phyloP scores from a whole-genome alignment of 2,329 filamentous ascomycete species.

The Aspergillus spinulosporus region DNA sequence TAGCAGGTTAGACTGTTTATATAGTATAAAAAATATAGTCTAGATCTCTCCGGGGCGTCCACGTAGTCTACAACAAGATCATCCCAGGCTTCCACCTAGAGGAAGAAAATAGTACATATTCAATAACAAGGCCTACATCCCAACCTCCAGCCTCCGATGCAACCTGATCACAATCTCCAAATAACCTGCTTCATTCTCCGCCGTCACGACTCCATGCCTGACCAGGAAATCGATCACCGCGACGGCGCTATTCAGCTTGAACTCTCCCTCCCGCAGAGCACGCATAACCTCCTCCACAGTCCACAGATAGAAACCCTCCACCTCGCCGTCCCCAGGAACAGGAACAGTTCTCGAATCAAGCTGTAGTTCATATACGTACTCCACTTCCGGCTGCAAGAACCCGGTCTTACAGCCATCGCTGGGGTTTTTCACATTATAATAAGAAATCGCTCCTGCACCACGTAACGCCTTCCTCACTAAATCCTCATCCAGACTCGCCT shows the following conservation, averaged over 20 bases:
- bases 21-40: too few relatives aligned
- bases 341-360: constrained; percentile 25
- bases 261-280: constrained; percentile 28
- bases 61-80: too few relatives aligned
- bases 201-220: constrained; percentile 31
- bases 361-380: constrained; percentile 38
- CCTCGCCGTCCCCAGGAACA: constrained; percentile 31
- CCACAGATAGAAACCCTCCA: constrained; percentile 32
- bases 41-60: too few relatives aligned
- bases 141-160: constrained; percentile 25
- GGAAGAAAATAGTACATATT: too few relatives aligned
- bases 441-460: constrained; percentile 1
- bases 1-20: too few relatives aligned
- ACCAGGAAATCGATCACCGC: constrained; percentile 38
- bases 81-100: too few relatives aligned
- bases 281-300: constrained; percentile 27
- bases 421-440: constrained; percentile 10
- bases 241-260: constrained; percentile 36
- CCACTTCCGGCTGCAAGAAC: constrained; percentile 32
- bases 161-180: constrained; percentile 33
- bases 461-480: background rate
- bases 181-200: constrained; percentile 31
- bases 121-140: too few relatives aligned
- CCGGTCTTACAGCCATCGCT: constrained; percentile 4
- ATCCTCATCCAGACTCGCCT: constrained; percentile 18